Percentiles rank a stretch among this genome's conserved stretches.
Conservation (phyloP, 2,329 filamentous ascomycete species). For the Xylariaceae sp. region DNA sequence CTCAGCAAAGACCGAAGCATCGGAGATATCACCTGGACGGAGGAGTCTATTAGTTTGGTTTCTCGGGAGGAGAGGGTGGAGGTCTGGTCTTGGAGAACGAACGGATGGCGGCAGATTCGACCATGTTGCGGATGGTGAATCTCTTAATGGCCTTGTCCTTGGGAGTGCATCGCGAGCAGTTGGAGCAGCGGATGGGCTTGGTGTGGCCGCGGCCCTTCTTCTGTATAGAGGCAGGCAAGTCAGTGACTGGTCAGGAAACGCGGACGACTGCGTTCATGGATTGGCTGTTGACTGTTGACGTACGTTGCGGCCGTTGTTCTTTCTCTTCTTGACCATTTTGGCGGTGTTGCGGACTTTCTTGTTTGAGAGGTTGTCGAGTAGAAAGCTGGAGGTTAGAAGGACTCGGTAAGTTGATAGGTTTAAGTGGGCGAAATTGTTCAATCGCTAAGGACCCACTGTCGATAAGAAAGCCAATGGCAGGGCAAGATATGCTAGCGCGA, state of each 20-base stretch:
- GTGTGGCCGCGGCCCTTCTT: constrained; percentile 94
- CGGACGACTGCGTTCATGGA: neutral
- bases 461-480: constrained; percentile 12
- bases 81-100: constrained; percentile 43
- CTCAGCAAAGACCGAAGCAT: constrained; percentile 98
- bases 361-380: constrained; percentile 12
- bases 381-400: constrained; percentile 15
- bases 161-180: constrained; percentile 78
- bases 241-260: constrained; percentile 19
- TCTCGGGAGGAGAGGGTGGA: constrained; percentile 5
- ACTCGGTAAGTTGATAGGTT: constrained; percentile 4
- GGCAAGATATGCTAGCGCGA: neutral
- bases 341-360: constrained; percentile 37
- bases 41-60: constrained; percentile 8
- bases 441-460: constrained; percentile 14
- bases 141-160: constrained; percentile 99
- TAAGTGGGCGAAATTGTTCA: constrained; percentile 13
- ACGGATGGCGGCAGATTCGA: constrained; percentile 99
- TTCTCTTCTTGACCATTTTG: constrained; percentile 69
- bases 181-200: constrained; percentile 87
- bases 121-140: constrained; percentile 99
- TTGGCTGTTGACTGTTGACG: constrained; percentile 28
- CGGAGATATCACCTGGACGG: constrained; percentile 91
- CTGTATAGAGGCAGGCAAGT: constrained; percentile 18
- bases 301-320: constrained; percentile 49